Base-by-base conservation (phyloP, 1,284 basidiomycete species). In the Puccinia hordei region DNA sequence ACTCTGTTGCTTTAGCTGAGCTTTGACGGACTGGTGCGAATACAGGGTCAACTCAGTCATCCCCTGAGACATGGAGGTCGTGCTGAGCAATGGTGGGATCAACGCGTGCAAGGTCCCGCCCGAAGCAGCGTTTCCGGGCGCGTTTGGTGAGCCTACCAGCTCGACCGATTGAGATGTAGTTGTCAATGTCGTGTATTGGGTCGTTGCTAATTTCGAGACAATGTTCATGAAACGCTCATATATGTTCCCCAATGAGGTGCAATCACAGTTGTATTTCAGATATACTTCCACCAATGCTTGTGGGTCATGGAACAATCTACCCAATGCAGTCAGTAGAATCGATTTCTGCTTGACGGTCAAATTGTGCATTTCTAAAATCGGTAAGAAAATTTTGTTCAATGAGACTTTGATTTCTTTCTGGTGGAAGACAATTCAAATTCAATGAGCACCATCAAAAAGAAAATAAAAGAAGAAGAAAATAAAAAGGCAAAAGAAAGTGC, bases 401-500 rank as follows among this genome's bases (percentile, higher is more conserved):
- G 99, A 88, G 53, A 99, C 95, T 86, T 98, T 97, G 82, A 99
- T 98, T 87, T 99, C 98, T 92, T 98, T 98, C 93, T 95, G 84
- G 51, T 72, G 30, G 65, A 53, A 73, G 38, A 51, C 9, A 33
- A 78, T 57, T 73, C 75, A 71, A 22, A 19, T 55, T 10, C 13
- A 46, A 24, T 71, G 38, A 73, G 59, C 24, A 13, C 15, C 61
- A 24, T 71, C 51, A 19, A 57, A 49, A 38, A n/a, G n/a, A n/a
- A 35, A 53, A 33, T 41, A 35, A 57, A 55, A n/a, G 27, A 53
- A 65, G 46, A 59, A 15, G 53, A 46, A 44, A 51, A 19, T 30
- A 19, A 12, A 19, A 27, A 35, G 51, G 27, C 61, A 6, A n/a
- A 49, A 46, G 0, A 22, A 13, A 13, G 4, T 8, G 3, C 81